These are phyloP conservation scores for Metschnikowia chrysomelidarum DNA, from an alignment of 805 yeast species.

Conservation along the genomic window DNA sequence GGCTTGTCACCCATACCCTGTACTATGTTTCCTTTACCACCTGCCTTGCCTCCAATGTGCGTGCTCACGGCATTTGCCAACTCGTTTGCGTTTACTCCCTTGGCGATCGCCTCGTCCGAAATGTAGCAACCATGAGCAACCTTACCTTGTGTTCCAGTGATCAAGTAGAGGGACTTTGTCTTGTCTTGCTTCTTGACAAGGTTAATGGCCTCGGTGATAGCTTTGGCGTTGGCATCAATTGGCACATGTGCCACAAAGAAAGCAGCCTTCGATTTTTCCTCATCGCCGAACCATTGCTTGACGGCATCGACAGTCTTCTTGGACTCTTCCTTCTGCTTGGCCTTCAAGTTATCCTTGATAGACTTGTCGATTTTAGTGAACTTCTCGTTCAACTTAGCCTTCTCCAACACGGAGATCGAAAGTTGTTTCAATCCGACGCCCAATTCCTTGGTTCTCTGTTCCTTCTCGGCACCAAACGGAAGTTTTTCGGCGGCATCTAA, in stretches of 20 bases:
- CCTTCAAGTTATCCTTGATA: slow-evolving; percentile 83
- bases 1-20: slow-evolving; percentile 96
- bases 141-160: slow-evolving; percentile 68
- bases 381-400: slow-evolving; percentile 69
- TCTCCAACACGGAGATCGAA: slow-evolving; percentile 76
- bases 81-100: slow-evolving; percentile 73
- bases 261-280: slow-evolving; percentile 44
- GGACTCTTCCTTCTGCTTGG: slow-evolving; percentile 83
- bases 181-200: slow-evolving; percentile 73
- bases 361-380: slow-evolving; percentile 80
- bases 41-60: slow-evolving; percentile 93
- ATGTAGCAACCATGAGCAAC: slow-evolving; percentile 96
- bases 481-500: slow-evolving; percentile 59
- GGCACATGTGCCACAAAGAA: slow-evolving; percentile 66
- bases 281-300: slow-evolving; percentile 57
- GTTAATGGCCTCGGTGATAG: slow-evolving; percentile 89
- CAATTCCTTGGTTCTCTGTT: slow-evolving; percentile 74
- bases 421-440: slow-evolving; percentile 84
- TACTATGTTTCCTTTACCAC: slow-evolving; percentile 95
- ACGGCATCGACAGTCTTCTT: slow-evolving; percentile 80
- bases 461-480: slow-evolving; percentile 75
- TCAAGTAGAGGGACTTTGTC: slow-evolving; percentile 72
- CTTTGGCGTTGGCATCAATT: slow-evolving; percentile 84
- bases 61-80: slow-evolving; percentile 69
- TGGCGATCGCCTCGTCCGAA: slow-evolving; percentile 62